Base-by-base conservation (phyloP, 352 stramenopile species). In the Phytopythium vexans region DNA sequence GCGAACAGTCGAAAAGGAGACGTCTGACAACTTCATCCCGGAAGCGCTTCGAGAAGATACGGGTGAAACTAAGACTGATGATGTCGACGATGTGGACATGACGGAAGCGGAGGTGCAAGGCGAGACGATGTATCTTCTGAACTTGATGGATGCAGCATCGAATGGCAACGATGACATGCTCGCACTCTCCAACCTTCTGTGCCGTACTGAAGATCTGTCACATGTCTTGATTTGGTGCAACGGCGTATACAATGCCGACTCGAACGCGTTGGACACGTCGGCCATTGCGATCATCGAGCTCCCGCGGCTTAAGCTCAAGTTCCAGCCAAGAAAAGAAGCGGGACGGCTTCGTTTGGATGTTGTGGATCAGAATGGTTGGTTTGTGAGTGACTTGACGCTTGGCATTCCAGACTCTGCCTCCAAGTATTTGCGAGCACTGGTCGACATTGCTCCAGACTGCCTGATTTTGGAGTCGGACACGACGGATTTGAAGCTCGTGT, bases 181-280 rank as follows among this genome's bases (percentile, higher is more conserved):
- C 33, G 54, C 77, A 27, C 69, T 99, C 38, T 86, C 86, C 6
- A 84, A 95, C 59, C 64, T 99, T 16, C 77, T 99, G 1, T 89
- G 85, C 47, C 85, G 95, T 7, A 63, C 99, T 1, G 97, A 99
- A 57, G 95, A 98, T 51, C 69, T 99, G 36, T 98, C 94, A 8
- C 96, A 99, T 69, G 88, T 99, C 33, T 63, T 99, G 35, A 86
- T 99, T 32, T 99, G 97, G 97, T 98, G 91, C 27, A 39, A 38
- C 12, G 32, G n/a, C 67, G 14, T 57, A 2, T n/a, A 14, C 8
- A 16, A 35, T 15, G 10, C 3, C 11, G 31, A 38, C n/a, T 62
- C 73, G 51, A 56, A 86, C 9, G 14, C 9, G 39, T 27, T 39
- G 48, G 9, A 45, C 10, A 47, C 36, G 11, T 14, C 62, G 56